Base-by-base conservation (phyloP, 2,329 filamentous ascomycete species). In the Bipolaris zeicola region DNA sequence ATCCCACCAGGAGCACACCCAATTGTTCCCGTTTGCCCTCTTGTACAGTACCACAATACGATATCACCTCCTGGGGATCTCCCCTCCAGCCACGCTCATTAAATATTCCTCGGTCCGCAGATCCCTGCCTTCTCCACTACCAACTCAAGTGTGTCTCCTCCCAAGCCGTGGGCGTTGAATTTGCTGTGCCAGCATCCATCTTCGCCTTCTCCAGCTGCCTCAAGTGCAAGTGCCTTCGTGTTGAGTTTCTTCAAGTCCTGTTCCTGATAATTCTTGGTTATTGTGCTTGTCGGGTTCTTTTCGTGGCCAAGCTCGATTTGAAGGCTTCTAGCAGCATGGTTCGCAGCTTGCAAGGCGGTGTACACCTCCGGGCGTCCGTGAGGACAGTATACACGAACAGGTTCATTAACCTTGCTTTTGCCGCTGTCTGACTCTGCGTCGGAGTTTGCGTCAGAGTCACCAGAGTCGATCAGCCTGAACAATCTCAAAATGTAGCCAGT, bases 91-190 rank as follows among this genome's bases (percentile, higher is more conserved):
- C 45, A 26, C 16, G n/a, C 33, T 34, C 16, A 22, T 64, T 53
- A 73, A 14, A 71, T 11, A 43, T 73, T 72, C 53, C 69, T 62
- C 16, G 69, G 68, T n/a, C 71, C 71, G 41, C 58, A 65, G 13
- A 74, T 34, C 0, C 55, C 39, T 6, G 62, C 60, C 44, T 41
- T 57, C 43, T 65, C 61, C 14, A 71, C 67, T 20, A 63, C 34
- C 50, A 74, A 8, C 62, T 71, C 65, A 41, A 66, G 70, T 11
- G 41, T 62, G 11, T 61, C 59, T 1, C 60, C 63, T 2, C 59
- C 64, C 2, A 55, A 13, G 2, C 67, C 68, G 41, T 47, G 37
- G 0, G 58, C 67, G 36, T 67, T 62, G 55, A 73, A 71, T 37
- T 57, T 33, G 37, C 64, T 68, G 13, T 51, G 54, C 70, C 69